A percentile compares a stretch with the other conserved stretches of the same genome.
Evolutionary conservation across 2,329 filamentous ascomycete genomes (phyloP).

Genomic region (Botrytis medusae): DNA sequence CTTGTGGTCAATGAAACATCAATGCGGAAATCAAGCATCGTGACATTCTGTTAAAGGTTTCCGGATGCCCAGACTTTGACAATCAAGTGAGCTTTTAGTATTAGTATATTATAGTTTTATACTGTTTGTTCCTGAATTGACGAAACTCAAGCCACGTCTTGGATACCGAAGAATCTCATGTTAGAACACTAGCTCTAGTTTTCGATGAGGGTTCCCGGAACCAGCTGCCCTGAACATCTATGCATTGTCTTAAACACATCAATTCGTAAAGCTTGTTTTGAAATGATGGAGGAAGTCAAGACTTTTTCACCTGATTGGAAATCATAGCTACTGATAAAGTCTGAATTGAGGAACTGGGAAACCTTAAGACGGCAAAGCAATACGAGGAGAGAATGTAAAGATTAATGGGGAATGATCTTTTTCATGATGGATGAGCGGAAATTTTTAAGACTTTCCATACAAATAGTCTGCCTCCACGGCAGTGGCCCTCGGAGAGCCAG

Average conservation of each 20-base stretch:
- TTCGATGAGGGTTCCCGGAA: background rate
- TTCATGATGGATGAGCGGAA: background rate
- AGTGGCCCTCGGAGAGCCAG: background rate
- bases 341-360: background rate
- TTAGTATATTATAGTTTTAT: background rate
- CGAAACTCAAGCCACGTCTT: background rate
- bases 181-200: background rate
- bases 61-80: conserved; percentile 11
- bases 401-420: background rate
- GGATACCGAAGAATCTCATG: background rate
- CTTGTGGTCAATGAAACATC: background rate
- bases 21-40: background rate
- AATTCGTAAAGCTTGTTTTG: background rate
- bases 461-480: background rate
- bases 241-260: background rate
- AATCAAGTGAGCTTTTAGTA: background rate
- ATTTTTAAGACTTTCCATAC: accelerated
- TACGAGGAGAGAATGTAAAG: background rate
- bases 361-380: background rate
- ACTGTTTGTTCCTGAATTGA: background rate
- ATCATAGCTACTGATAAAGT: background rate
- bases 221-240: background rate
- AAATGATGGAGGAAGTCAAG: background rate
- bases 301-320: background rate
- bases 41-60: background rate